These are phyloP conservation scores for Boletus subluridellus DNA, from an alignment of 1,284 basidiomycete genomes.

Conservation along the genomic window DNA sequence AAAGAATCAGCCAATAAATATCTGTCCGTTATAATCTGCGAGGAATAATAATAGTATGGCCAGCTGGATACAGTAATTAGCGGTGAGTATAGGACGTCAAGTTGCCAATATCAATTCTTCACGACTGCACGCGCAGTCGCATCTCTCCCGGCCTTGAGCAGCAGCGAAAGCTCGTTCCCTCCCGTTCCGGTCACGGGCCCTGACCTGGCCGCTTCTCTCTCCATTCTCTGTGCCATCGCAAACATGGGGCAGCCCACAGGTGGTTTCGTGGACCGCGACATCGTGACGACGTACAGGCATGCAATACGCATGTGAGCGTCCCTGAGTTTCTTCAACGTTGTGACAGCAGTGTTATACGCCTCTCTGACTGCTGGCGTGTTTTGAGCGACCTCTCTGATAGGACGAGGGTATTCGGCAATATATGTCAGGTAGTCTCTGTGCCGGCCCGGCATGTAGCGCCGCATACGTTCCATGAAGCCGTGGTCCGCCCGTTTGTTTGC, in stretches of 20 bases:
- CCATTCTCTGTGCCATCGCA: conserved; percentile 52
- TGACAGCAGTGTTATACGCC: conserved; percentile 77
- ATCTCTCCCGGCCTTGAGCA: conserved; percentile 86
- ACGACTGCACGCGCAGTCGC: conserved; percentile 71
- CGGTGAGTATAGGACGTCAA: conserved; percentile 9
- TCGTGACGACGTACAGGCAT: conserved; percentile 78
- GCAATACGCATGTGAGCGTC: conserved; percentile 89
- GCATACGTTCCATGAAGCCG: conserved; percentile 80
- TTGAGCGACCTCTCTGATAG: conserved; percentile 58
- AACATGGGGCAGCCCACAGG: conserved; percentile 50
- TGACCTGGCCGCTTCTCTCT: conserved; percentile 39
- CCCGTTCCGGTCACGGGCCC: conserved; percentile 78
- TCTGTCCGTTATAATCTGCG: not conserved
- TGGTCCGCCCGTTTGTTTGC: conserved; percentile 60
- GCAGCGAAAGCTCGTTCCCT: conserved; percentile 75
- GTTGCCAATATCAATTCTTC: conserved; percentile 22
- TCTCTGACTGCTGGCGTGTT: conserved; percentile 55
- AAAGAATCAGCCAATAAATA: conserved; percentile 30
- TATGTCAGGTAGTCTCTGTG: conserved; percentile 65
- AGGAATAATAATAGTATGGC: conserved; percentile 1
- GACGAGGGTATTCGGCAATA: conserved; percentile 47
- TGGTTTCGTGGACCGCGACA: conserved; percentile 55
- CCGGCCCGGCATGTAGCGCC: conserved; percentile 76
- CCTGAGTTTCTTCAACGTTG: conserved; percentile 75
- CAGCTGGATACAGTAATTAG: conserved; percentile 8